A percentile compares a stretch with the other conserved stretches of the same genome.
Evolutionary conservation across 257 asterid genomes (phyloP).

Genomic region (Linaria vulgaris): DNA sequence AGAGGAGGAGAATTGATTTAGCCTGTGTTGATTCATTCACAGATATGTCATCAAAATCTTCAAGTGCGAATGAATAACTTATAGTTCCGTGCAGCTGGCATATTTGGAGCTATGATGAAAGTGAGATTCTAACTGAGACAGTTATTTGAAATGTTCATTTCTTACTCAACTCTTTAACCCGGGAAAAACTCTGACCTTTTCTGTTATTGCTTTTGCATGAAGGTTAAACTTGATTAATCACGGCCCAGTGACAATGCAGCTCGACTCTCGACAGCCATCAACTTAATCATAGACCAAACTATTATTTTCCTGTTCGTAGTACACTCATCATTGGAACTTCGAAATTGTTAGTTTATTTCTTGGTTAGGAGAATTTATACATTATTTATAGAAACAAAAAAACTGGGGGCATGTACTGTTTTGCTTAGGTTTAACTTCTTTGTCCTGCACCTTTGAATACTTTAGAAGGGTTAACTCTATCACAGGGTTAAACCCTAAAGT

Average conservation of each 20-base stretch:
- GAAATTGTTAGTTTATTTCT: not conserved
- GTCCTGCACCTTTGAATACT: too few species aligned
- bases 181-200: conserved; percentile 4
- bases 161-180: not conserved
- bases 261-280: conserved; percentile 73
- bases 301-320: not conserved
- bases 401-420: too few species aligned
- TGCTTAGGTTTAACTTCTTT: not conserved
- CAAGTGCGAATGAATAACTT: conserved; percentile 8
- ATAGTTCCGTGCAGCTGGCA: conserved; percentile 59
- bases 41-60: not conserved
- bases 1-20: too few species aligned
- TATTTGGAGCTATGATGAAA: conserved; percentile 93
- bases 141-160: conserved; percentile 13
- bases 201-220: conserved; percentile 12
- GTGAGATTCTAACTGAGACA: conserved; percentile 45
- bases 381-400: not conserved
- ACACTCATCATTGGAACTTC: not conserved
- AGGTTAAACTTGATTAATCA: conserved; percentile 91
- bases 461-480: too few species aligned
- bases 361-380: not conserved
- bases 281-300: conserved; percentile 35
- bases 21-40: not conserved
- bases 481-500: too few species aligned
- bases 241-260: conserved; percentile 94